A percentile compares a stretch with the other conserved stretches of the same genome.
Evolutionary conservation across 2,329 filamentous ascomycete species (phyloP).

Genomic region (Chalaropsis thielavioides): DNA sequence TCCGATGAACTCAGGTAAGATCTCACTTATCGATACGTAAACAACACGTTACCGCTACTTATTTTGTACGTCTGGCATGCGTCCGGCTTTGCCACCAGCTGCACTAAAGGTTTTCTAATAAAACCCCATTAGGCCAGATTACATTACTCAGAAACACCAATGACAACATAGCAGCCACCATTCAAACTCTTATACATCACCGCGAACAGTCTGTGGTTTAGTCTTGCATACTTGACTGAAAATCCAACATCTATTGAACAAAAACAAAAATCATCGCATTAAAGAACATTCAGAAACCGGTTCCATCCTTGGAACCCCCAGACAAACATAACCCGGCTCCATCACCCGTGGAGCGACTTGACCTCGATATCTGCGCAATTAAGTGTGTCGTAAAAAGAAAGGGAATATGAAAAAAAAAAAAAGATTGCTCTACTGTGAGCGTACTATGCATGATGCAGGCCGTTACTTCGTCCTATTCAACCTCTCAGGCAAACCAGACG

Average conservation of each 20-base stretch:
- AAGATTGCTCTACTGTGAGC: slow-evolving; percentile 12
- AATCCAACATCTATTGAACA: slow-evolving; percentile 11
- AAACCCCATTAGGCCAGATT: too few relatives aligned
- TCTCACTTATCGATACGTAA: background rate
- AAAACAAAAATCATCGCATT: background rate
- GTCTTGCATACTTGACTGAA: background rate
- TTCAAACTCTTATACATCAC: background rate
- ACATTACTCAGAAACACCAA: too few relatives aligned
- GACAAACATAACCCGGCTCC: slow-evolving; percentile 12
- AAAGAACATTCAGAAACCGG: slow-evolving; percentile 3
- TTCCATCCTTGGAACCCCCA: slow-evolving; percentile 12
- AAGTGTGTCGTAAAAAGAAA: slow-evolving; percentile 10
- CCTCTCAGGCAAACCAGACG: background rate
- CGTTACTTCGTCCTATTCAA: background rate
- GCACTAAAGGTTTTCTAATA: background rate
- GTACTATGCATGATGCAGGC: slow-evolving; percentile 13
- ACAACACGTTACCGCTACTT: background rate
- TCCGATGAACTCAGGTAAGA: background rate
- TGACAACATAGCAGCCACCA: too few relatives aligned
- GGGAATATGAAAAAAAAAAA: slow-evolving; percentile 6
- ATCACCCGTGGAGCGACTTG: slow-evolving; percentile 9
- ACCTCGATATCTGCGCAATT: slow-evolving; percentile 11
- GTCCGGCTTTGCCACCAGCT: background rate
- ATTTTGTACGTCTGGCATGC: background rate
- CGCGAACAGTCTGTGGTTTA: background rate